Conservation (phyloP, 345 rosid species). For the Sonneratia caseolaris region DNA sequence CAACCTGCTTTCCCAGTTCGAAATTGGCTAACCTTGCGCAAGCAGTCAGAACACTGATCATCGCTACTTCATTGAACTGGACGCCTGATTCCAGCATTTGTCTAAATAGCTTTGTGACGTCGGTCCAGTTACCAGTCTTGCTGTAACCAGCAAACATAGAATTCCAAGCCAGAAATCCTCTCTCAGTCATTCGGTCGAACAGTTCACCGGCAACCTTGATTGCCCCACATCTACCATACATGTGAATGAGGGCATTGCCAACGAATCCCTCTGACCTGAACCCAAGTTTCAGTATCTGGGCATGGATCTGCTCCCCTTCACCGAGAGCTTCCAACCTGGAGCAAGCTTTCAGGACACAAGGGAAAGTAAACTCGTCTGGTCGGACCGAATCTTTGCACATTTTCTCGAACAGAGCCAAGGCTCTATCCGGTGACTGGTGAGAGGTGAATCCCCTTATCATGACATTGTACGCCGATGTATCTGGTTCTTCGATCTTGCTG, state of each 20-base stretch:
- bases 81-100: slow-evolving; percentile 21
- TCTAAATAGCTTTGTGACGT: slow-evolving; percentile 22
- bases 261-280: slow-evolving; percentile 16
- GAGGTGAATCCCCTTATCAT: slow-evolving; percentile 33
- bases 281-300: slow-evolving; percentile 25
- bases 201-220: slow-evolving; percentile 19
- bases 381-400: slow-evolving; percentile 20
- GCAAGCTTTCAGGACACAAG: slow-evolving; percentile 31
- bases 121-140: slow-evolving; percentile 18
- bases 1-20: slow-evolving; percentile 28
- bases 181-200: slow-evolving; percentile 30
- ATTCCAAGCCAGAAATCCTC: slow-evolving; percentile 35
- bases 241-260: slow-evolving; percentile 20
- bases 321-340: slow-evolving; percentile 19
- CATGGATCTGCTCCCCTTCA: slow-evolving; percentile 38
- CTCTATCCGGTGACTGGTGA: slow-evolving; percentile 20
- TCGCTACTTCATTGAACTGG: slow-evolving; percentile 21
- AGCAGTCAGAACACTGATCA: slow-evolving; percentile 30
- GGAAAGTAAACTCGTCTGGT: slow-evolving; percentile 30
- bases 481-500: slow-evolving; percentile 18
- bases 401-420: slow-evolving; percentile 16
- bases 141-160: slow-evolving; percentile 31
- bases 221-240: slow-evolving; percentile 19
- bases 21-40: slow-evolving; percentile 33
- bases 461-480: slow-evolving; percentile 28